These are phyloP conservation scores for Tilletia indica DNA, from an alignment of 1,284 basidiomycete species.

Conservation along the genomic window DNA sequence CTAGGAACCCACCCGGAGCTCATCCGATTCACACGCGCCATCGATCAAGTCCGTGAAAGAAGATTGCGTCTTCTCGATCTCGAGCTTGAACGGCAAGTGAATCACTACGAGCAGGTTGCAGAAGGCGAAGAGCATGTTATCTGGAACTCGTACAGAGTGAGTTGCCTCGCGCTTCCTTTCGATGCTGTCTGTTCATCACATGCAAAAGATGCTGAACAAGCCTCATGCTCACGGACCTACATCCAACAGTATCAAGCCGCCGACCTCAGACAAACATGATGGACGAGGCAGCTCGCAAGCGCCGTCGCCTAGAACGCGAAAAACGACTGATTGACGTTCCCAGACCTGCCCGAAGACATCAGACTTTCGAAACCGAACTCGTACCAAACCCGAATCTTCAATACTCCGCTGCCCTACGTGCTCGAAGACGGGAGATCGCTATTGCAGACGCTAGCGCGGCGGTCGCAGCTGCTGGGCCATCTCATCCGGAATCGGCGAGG, in stretches of 20 bases:
- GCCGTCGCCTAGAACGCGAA: constrained; percentile 75
- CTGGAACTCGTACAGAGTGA: constrained; percentile 68
- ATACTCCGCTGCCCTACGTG: constrained; percentile 19
- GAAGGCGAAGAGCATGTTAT: constrained; percentile 65
- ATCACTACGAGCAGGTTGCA: constrained; percentile 70
- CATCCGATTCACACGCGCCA: constrained; percentile 66
- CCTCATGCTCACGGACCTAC: constrained; percentile 60
- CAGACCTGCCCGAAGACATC: constrained; percentile 60
- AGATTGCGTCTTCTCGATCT: constrained; percentile 54
- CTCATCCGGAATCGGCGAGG: not conserved
- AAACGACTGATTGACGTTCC: constrained; percentile 72
- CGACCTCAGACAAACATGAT: constrained; percentile 79
- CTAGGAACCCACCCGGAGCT: constrained; percentile 78
- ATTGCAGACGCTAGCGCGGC: constrained; percentile 10
- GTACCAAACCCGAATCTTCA: constrained; percentile 42
- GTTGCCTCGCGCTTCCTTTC: constrained; percentile 33
- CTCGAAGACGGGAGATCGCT: constrained; percentile 1
- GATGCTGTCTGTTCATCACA: not conserved
- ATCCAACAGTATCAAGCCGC: constrained; percentile 73
- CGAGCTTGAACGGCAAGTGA: constrained; percentile 65
- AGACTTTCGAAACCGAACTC: constrained; percentile 53
- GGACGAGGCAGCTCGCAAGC: constrained; percentile 75
- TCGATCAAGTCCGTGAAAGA: constrained; percentile 54
- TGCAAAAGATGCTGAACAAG: not conserved
- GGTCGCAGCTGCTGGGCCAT: not conserved